These are phyloP conservation scores for Spiromastix sp. DNA, from an alignment of 2,329 filamentous ascomycete genomes.

Conservation along the genomic window DNA sequence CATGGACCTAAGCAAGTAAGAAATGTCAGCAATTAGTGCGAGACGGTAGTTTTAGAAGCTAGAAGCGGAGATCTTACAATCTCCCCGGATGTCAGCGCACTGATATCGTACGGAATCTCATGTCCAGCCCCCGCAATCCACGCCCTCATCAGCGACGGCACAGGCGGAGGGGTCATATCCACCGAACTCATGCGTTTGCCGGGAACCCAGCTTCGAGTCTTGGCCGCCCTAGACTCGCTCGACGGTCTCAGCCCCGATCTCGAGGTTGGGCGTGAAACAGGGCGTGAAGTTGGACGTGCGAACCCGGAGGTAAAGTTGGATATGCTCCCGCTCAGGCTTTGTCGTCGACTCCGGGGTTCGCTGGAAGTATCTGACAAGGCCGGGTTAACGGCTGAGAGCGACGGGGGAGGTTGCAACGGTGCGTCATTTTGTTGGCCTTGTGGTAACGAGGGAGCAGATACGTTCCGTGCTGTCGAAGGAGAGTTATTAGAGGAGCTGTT, in stretches of 20 bases:
- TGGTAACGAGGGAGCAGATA: slow-evolving; percentile 17
- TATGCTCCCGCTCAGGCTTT: slow-evolving; percentile 22
- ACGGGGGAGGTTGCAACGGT: slow-evolving; percentile 22
- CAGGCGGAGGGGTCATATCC: slow-evolving; percentile 17
- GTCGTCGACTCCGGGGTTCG: slow-evolving; percentile 27
- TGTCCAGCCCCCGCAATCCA: slow-evolving; percentile 51
- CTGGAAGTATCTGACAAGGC: slow-evolving; percentile 25
- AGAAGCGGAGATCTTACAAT: slow-evolving; percentile 30
- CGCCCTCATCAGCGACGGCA: slow-evolving; percentile 32
- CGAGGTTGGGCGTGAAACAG: slow-evolving; percentile 24
- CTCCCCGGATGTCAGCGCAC: slow-evolving; percentile 39
- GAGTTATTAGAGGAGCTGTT: neutral
- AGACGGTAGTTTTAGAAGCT: neutral
- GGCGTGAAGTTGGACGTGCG: slow-evolving; percentile 22
- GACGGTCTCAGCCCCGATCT: slow-evolving; percentile 24
- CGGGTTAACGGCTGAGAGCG: slow-evolving; percentile 29
- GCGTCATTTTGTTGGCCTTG: slow-evolving; percentile 13
- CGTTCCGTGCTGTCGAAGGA: slow-evolving; percentile 9
- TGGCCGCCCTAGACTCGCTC: slow-evolving; percentile 14
- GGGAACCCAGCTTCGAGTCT: slow-evolving; percentile 36
- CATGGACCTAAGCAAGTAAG: slow-evolving; percentile 18
- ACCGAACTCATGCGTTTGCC: slow-evolving; percentile 27
- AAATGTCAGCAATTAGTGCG: neutral
- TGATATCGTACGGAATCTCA: slow-evolving; percentile 46
- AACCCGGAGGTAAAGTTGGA: slow-evolving; percentile 25